A percentile compares a stretch with the other conserved stretches of the same genome.
Evolutionary conservation across 371 early-diverging fungal species (phyloP).

Genomic region (Circinella minor): DNA sequence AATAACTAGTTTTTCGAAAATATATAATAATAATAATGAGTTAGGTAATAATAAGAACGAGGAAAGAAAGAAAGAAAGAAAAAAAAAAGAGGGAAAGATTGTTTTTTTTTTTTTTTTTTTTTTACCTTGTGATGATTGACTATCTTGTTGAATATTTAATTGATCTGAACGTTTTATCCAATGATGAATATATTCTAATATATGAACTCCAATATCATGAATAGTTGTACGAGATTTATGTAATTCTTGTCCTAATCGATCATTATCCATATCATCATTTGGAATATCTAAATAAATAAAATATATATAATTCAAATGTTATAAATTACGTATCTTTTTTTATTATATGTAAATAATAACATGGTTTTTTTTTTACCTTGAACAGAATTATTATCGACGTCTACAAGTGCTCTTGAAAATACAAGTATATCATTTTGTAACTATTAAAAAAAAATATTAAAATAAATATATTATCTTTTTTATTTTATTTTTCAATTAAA

Average conservation of each 20-base stretch:
- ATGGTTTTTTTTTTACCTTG: too few species aligned
- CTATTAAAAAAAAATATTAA: background rate
- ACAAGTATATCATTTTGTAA: conserved; percentile 6
- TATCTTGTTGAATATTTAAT: background rate
- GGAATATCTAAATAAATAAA: conserved; percentile 10
- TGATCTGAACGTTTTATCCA: conserved; percentile 12
- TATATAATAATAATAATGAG: too few species aligned
- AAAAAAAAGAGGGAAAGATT: background rate
- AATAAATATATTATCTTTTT: background rate
- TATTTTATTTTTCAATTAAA: background rate
- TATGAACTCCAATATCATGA: background rate
- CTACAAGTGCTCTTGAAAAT: conserved; percentile 2
- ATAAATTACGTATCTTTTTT: background rate
- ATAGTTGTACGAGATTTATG: background rate
- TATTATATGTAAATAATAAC: background rate
- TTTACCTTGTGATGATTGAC: conserved; percentile 13
- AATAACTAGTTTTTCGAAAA: too few species aligned
- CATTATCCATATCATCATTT: background rate
- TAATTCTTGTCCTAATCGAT: background rate
- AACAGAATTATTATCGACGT: background rate
- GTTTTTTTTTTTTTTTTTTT: background rate
- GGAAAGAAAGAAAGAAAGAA: background rate
- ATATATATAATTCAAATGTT: background rate
- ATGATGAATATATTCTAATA: conserved; percentile 6
- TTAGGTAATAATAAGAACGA: too few species aligned